Base-by-base conservation (phyloP, 1,284 basidiomycete species). In the Ceratobasidium theobromae region DNA sequence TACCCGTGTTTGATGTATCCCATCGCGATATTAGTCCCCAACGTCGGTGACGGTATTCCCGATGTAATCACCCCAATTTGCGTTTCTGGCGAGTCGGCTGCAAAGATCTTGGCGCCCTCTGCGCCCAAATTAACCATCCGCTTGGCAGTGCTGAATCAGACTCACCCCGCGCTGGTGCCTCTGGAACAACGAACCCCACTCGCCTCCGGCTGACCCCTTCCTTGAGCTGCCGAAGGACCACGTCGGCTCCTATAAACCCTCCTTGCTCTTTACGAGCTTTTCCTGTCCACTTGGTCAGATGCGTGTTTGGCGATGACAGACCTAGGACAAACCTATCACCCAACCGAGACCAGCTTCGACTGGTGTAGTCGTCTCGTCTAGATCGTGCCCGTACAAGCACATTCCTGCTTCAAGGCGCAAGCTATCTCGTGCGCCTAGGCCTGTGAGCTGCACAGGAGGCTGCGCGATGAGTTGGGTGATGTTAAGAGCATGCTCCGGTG, bases 351-450 rank as follows among this genome's bases (percentile, higher is more conserved):
- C 95, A 3, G 93, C 97, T 77, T 97, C 96, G 16, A 98, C 85
- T 0, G 94, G 93, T 1, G 86, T 86, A 3, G 91, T 91, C 45
- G 79, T 82, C 76, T 98, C 94, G 75, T 97, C 89, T 18, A 97
- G 79, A 74, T 99, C 96, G 73, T 95, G 88, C 0, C 96, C 96
- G 75, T 98, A 98, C 46, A 99, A 81, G 76, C 96, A 99, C 87
- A 99, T 89, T n/a, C 96, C 96, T 0, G 96, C 96, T 77, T 99
- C 96, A 40, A 99, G 81, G 35, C 96, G 86, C 18, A 99, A 79
- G 72, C 90, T 94, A 76, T 99, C 97, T 48, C 97, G 85, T 9
- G 95, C 93, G 21, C 93, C 96, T 3, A 99, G 84, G 16, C 97
- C 96, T 0, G 92, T 89, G 4, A 97, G 82, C 75, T 92, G 86